A percentile compares a stretch with the other conserved stretches of the same genome.
phyloP scores from a whole-genome alignment of 139 green algal species.

The Picochlorum sp. region DNA sequence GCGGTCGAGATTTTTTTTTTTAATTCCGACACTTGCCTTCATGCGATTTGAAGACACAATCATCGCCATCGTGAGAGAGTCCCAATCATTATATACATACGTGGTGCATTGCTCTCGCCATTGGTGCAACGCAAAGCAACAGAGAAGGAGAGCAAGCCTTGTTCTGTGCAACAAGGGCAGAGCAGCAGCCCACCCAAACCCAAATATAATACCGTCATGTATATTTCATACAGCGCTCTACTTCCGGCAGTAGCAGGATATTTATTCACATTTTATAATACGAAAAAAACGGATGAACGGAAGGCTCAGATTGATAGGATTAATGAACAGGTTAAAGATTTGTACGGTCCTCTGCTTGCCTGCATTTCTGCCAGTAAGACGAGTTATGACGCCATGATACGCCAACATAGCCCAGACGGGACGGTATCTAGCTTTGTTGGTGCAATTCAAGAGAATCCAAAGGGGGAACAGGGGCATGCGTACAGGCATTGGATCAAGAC shows the following conservation, averaged over 20 bases:
- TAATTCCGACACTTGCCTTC: not conserved
- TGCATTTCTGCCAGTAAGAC: slow-evolving; percentile 65
- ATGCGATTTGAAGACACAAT: too few species aligned
- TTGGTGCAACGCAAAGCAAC: too few species aligned
- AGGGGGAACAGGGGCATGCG: slow-evolving; percentile 48
- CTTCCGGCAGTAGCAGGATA: slow-evolving; percentile 40
- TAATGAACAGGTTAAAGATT: slow-evolving; percentile 66
- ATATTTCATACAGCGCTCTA: not conserved
- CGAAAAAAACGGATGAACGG: slow-evolving; percentile 62
- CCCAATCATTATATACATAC: too few species aligned
- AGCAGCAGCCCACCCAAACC: not conserved
- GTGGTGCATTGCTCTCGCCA: too few species aligned
- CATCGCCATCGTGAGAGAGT: too few species aligned
- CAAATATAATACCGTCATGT: not conserved
- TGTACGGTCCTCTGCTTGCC: slow-evolving; percentile 78
- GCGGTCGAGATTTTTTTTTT: slow-evolving; percentile 1
- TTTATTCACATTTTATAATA: slow-evolving; percentile 76
- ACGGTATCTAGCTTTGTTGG: slow-evolving; percentile 43
- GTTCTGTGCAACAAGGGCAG: too few species aligned
- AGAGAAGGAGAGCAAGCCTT: too few species aligned
- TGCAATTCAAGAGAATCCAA: slow-evolving; percentile 34
- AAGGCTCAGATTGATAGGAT: slow-evolving; percentile 77
- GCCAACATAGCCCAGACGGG: slow-evolving; percentile 65
- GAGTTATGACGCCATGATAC: slow-evolving; percentile 72
- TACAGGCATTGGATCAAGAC: slow-evolving; percentile 75